These are phyloP conservation scores for Rhizodiscina lignyota DNA, from an alignment of 495 filamentous ascomycete genomes.

Conservation along the genomic window DNA sequence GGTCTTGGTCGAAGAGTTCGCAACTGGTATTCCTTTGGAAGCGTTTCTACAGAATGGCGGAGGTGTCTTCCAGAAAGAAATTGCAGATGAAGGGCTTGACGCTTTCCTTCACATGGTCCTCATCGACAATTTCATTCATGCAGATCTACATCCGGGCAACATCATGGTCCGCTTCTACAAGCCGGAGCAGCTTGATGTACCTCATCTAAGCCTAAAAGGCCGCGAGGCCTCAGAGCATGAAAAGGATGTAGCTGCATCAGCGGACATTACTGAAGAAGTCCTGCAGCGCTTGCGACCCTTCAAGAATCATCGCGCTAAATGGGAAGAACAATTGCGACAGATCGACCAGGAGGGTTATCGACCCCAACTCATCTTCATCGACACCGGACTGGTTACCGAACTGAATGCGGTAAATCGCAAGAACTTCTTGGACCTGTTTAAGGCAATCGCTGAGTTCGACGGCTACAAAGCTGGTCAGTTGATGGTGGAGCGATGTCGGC, in stretches of 20 bases:
- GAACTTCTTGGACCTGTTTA: constrained; percentile 95
- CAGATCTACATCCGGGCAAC: constrained; percentile 96
- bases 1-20: constrained; percentile 92
- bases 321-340: constrained; percentile 52
- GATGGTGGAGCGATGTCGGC: constrained; percentile 89
- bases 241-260: constrained; percentile 12
- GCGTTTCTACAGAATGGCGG: constrained; percentile 83
- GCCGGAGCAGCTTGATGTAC: constrained; percentile 47
- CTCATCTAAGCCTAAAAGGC: constrained; percentile 27
- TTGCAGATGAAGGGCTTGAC: constrained; percentile 89
- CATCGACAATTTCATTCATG: constrained; percentile 95
- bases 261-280: constrained; percentile 78
- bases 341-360: constrained; percentile 86
- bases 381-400: constrained; percentile 90
- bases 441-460: constrained; percentile 89
- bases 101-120: constrained; percentile 97
- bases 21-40: constrained; percentile 78
- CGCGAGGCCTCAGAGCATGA: constrained; percentile 28
- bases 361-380: constrained; percentile 93
- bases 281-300: constrained; percentile 62
- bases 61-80: constrained; percentile 82
- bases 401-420: constrained; percentile 69
- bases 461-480: constrained; percentile 88
- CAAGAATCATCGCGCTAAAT: constrained; percentile 43
- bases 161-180: constrained; percentile 99